Percentiles rank a stretch among this genome's conserved stretches.
These are phyloP conservation scores for Hypoxylon trugodes DNA, from an alignment of 495 filamentous ascomycete species.

Conservation along the genomic window DNA sequence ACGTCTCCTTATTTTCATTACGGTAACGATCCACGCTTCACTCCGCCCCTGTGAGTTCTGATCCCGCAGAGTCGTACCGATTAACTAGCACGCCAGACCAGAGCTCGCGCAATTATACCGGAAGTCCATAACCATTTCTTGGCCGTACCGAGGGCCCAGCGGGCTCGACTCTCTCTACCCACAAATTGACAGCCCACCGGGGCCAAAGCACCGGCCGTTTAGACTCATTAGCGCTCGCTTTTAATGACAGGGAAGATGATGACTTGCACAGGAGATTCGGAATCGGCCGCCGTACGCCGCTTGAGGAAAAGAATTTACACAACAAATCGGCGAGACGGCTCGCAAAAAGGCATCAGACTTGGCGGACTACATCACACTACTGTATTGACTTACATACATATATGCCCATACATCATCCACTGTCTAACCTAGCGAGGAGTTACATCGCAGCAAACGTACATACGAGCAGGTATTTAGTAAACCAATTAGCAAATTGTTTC, in stretches of 20 bases:
- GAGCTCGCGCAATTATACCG: too few relatives aligned
- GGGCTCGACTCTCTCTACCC: slow-evolving; percentile 8
- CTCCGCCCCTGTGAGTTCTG: neutral
- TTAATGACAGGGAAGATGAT: slow-evolving; percentile 36
- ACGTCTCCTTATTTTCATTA: slow-evolving; percentile 4
- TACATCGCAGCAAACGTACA: slow-evolving; percentile 37
- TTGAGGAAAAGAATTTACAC: neutral
- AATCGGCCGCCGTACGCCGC: slow-evolving; percentile 31
- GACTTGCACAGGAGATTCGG: slow-evolving; percentile 38
- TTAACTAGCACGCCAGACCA: too few relatives aligned
- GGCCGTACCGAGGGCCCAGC: neutral
- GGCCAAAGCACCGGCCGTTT: slow-evolving; percentile 24
- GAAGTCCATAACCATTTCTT: too few relatives aligned
- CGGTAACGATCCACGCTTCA: slow-evolving; percentile 9
- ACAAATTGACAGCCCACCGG: slow-evolving; percentile 26
- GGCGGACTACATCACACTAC: neutral
- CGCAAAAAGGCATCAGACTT: slow-evolving; percentile 23
- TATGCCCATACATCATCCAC: neutral
- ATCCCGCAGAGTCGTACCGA: too few relatives aligned
- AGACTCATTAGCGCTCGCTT: slow-evolving; percentile 9
- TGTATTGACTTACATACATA: neutral
- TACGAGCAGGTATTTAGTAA: slow-evolving; percentile 24
- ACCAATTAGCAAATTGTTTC: slow-evolving; percentile 14
- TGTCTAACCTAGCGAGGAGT: slow-evolving; percentile 9
- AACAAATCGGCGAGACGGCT: slow-evolving; percentile 28